These are phyloP conservation scores for Pythium aristosporum DNA, from an alignment of 352 stramenopile species.

Conservation along the genomic window DNA sequence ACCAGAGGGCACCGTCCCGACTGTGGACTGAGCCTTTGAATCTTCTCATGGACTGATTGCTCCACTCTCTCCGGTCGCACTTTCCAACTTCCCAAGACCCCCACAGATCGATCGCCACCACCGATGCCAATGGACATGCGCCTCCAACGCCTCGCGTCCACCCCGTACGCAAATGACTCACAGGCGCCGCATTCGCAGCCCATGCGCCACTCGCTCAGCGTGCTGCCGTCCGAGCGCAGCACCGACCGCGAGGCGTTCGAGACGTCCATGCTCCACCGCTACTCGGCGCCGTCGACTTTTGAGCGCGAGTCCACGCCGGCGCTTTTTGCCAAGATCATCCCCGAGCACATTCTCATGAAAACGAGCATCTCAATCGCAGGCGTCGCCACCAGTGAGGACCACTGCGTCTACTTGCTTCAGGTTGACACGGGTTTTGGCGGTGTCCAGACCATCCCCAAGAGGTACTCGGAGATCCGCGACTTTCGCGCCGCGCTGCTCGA, in stretches of 20 bases:
- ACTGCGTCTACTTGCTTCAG: constrained; percentile 59
- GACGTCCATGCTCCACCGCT: background rate
- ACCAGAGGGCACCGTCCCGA: too few relatives aligned
- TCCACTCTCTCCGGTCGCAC: too few relatives aligned
- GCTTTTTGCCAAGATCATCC: background rate
- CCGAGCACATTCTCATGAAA: constrained; percentile 22
- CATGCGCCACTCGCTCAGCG: constrained; percentile 1
- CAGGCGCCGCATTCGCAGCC: background rate
- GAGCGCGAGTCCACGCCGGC: background rate
- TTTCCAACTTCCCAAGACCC: too few relatives aligned
- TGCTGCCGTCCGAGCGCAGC: constrained; percentile 2
- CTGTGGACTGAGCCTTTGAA: too few relatives aligned
- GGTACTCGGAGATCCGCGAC: constrained; percentile 71
- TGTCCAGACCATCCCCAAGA: constrained; percentile 57
- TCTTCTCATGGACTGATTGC: too few relatives aligned
- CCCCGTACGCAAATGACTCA: too few relatives aligned
- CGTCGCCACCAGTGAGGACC: constrained; percentile 33
- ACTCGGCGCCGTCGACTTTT: constrained; percentile 7
- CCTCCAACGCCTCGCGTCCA: too few relatives aligned
- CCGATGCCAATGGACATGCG: too few relatives aligned
- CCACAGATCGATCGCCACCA: too few relatives aligned
- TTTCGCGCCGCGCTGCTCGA: constrained; percentile 52
- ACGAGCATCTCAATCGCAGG: constrained; percentile 42
- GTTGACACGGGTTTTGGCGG: constrained; percentile 49
- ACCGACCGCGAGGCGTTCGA: background rate